These are phyloP conservation scores for Takakia lepidozioides DNA, from an alignment of 225 moss, liverwort and hornwort species.

Conservation along the genomic window DNA sequence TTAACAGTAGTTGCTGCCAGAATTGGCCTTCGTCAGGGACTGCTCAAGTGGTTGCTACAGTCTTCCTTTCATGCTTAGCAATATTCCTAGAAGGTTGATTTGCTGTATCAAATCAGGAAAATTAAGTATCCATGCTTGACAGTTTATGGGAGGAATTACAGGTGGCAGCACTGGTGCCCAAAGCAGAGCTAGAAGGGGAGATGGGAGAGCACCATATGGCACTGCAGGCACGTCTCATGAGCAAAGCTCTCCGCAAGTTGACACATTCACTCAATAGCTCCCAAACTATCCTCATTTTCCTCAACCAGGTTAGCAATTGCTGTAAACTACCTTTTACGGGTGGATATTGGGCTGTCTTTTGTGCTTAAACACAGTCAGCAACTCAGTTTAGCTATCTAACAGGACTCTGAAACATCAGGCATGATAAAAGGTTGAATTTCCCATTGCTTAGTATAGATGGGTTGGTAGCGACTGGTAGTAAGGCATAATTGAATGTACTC, in stretches of 20 bases:
- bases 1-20: background rate
- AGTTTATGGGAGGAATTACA: conserved; percentile 10
- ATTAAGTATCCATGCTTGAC: background rate
- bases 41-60: background rate
- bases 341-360: conserved; percentile 1
- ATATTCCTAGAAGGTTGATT: too few relatives aligned
- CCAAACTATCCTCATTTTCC: conserved; percentile 60
- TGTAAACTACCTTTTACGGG: background rate
- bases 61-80: too few relatives aligned
- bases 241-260: conserved; percentile 72
- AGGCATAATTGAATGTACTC: background rate
- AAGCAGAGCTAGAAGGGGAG: conserved; percentile 80
- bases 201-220: conserved; percentile 87
- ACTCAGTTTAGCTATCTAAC: background rate
- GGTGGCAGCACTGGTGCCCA: conserved; percentile 85
- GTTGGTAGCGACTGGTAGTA: background rate
- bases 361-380: background rate
- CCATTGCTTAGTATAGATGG: background rate
- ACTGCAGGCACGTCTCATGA: conserved; percentile 75
- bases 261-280: conserved; percentile 72
- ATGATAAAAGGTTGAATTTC: background rate
- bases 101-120: background rate
- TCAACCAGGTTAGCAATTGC: conserved; percentile 64
- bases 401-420: too few relatives aligned
- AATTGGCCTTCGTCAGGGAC: background rate